Evolutionary conservation across 2,329 filamentous ascomycete genomes (phyloP), one percentile per base, ranked within the genome.

Genomic region (Aquanectria penicillioides): DNA sequence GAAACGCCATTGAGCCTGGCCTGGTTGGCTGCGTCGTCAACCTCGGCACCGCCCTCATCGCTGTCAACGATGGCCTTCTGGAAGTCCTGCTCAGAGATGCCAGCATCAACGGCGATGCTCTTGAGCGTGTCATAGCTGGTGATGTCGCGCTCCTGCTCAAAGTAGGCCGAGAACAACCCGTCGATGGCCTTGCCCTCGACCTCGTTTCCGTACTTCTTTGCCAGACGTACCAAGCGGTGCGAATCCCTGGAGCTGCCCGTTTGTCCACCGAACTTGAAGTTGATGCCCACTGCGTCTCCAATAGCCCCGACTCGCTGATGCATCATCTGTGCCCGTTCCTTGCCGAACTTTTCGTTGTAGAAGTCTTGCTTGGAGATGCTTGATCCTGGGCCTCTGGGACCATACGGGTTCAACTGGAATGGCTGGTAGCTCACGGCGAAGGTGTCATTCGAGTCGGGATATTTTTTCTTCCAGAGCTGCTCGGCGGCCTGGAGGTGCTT

Each of bases 231-330:
- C 9, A 84, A 66, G 31, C 93, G 85, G 75, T 97, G 93, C 55
- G 89, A 90, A 68, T 96, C 90, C 17, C 92, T 82, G 15, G 92
- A 94, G 69, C 89, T 91, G 43, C 93, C 93, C 6, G 87, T 87
- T 63, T 83, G 86, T 52, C 92, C 90, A 11, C 85, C 84, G 63
- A 89, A 91, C 18, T 84, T 72, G 62, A 83, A 80, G 37, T 67
- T 59, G 66, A 84, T 79, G 60, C 77, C 79, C 6, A 76, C 67
- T 17, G 69, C 55, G 4, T 64, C 59, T 13, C 77, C 81, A 3
- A 72, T 59, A 5, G 48, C 55, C 18, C 55, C 51, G 5, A 81
- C 53, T 17, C 73, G 73, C 36, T 68, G 56, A 3, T 73, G 63
- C 29, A 77, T 64, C 61, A 69, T 46, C 1, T 76, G 69, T 1